These are phyloP conservation scores for Asterella californica DNA, from an alignment of 225 moss, liverwort and hornwort genomes.

Conservation along the genomic window DNA sequence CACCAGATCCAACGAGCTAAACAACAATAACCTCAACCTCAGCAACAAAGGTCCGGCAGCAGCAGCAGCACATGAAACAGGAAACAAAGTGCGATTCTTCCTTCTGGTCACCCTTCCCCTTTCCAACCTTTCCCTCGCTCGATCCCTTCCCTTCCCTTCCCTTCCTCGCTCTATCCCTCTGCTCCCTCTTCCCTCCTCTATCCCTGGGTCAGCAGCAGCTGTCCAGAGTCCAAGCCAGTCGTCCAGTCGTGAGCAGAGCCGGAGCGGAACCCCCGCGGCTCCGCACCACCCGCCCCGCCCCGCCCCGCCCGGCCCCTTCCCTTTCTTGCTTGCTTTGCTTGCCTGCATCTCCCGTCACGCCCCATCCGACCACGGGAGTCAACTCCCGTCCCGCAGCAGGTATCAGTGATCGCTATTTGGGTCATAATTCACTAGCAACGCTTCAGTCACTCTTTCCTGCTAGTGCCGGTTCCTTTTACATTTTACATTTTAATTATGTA, in stretches of 20 bases:
- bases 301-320: background rate
- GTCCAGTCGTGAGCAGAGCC: conserved; percentile 11
- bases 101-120: background rate
- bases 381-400: background rate
- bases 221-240: conserved; percentile 9
- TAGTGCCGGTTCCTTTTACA: too few relatives aligned
- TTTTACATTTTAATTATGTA: too few relatives aligned
- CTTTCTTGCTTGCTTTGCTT: background rate
- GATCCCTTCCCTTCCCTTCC: background rate
- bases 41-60: background rate
- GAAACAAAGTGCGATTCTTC: background rate
- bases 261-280: background rate
- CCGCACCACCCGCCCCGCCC: background rate
- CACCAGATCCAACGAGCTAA: conserved; percentile 3
- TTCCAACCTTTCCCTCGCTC: background rate
- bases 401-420: background rate
- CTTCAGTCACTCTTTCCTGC: too few relatives aligned
- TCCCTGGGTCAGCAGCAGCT: conserved; percentile 4
- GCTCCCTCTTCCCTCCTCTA: background rate
- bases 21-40: conserved; percentile 1
- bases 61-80: background rate
- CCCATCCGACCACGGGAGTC: conserved; percentile 1
- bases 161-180: background rate
- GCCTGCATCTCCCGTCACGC: background rate
- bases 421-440: too few relatives aligned